Conservation (phyloP, 2,329 filamentous ascomycete species). For the Arthrobotrys musiformis region DNA sequence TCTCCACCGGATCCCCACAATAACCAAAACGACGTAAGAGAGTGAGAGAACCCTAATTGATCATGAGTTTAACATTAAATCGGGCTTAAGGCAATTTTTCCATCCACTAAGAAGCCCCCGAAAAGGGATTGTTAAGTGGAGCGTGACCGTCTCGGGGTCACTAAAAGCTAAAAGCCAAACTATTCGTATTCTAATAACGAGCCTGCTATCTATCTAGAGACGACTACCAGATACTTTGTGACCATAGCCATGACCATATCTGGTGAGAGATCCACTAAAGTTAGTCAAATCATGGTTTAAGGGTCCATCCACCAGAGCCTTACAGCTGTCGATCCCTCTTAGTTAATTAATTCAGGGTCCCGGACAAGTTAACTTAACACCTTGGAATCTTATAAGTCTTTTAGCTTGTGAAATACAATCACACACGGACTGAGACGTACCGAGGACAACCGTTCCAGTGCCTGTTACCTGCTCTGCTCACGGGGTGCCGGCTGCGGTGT, state of each 20-base stretch:
- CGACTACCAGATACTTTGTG: background rate
- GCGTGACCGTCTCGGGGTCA: conserved; percentile 45
- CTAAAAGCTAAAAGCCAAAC: background rate
- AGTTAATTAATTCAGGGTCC: conserved; percentile 25
- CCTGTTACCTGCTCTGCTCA: conserved; percentile 35
- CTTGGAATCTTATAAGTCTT: conserved; percentile 1
- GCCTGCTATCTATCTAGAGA: too few species aligned
- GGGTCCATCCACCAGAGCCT: conserved; percentile 50
- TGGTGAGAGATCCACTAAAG: conserved; percentile 33
- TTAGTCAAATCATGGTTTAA: conserved; percentile 21
- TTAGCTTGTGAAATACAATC: conserved; percentile 49
- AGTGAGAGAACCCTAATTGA: conserved; percentile 14
- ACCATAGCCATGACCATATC: conserved; percentile 38
- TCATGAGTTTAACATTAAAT: conserved; percentile 45
- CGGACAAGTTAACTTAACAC: too few species aligned
- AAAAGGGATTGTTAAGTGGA: conserved; percentile 5
- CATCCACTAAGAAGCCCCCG: conserved; percentile 37
- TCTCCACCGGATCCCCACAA: conserved; percentile 1
- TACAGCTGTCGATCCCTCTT: conserved; percentile 36
- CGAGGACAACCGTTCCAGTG: conserved; percentile 34
- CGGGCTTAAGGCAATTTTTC: conserved; percentile 29
- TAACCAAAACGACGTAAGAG: background rate
- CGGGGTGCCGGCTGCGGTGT: conserved; percentile 51
- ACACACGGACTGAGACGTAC: conserved; percentile 46
- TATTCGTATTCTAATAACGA: conserved; percentile 12